These are phyloP conservation scores for Cinchona pubescens DNA, from an alignment of 257 asterid genomes.

Conservation along the genomic window DNA sequence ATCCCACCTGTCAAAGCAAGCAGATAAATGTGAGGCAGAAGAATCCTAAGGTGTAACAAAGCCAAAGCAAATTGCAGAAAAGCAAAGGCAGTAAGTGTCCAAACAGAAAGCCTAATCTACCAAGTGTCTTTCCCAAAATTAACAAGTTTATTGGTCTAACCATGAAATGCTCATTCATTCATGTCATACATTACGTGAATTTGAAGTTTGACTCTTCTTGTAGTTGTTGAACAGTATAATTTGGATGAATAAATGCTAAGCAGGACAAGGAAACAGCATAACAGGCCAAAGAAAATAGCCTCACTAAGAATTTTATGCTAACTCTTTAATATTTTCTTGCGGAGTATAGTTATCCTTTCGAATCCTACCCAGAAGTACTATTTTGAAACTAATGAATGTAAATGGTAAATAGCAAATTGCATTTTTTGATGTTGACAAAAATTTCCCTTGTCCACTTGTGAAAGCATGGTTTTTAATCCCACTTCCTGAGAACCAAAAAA, in stretches of 20 bases:
- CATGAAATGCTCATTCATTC: not conserved
- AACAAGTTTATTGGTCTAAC: not conserved
- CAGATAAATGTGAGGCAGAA: not conserved
- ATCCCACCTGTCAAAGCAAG: conserved; percentile 57
- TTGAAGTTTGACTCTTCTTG: not conserved
- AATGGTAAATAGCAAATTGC: not conserved
- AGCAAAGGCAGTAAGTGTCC: not conserved
- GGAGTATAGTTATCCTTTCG: not conserved
- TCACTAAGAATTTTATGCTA: not conserved
- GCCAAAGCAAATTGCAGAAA: not conserved
- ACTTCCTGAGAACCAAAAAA: too few species aligned
- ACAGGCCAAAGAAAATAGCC: not conserved
- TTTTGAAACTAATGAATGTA: too few species aligned
- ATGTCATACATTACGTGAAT: not conserved
- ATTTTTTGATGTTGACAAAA: too few species aligned
- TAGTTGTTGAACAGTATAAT: not conserved
- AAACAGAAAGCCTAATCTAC: not conserved
- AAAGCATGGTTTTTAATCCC: not conserved
- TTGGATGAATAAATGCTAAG: not conserved
- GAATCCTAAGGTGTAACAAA: not conserved
- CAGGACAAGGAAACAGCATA: not conserved
- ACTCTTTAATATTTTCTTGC: too few species aligned
- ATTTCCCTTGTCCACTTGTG: not conserved
- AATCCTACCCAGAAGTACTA: not conserved
- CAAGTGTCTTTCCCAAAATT: not conserved